phyloP scores from a whole-genome alignment of 1,139 yeast species.

The Taphrina communis region DNA sequence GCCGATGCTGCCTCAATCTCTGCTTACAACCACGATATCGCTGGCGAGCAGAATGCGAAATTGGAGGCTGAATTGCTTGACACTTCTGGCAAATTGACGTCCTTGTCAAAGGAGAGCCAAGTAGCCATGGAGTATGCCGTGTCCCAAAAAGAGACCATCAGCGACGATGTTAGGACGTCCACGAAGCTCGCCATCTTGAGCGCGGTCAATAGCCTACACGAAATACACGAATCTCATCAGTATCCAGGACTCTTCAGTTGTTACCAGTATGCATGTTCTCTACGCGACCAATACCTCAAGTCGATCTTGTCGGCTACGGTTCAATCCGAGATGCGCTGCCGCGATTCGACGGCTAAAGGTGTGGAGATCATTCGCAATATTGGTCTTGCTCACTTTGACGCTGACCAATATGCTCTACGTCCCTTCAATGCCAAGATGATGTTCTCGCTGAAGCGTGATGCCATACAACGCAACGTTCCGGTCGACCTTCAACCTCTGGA shows the following conservation, averaged over 20 bases:
- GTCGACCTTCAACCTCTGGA: conserved; percentile 22
- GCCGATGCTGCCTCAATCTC: conserved; percentile 69
- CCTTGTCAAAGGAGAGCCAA: conserved; percentile 13
- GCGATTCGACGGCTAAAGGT: conserved; percentile 21
- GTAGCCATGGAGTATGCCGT: conserved; percentile 14
- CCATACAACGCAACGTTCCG: conserved; percentile 28
- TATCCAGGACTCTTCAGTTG: conserved; percentile 27
- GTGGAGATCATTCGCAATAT: conserved; percentile 26
- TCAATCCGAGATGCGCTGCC: conserved; percentile 20
- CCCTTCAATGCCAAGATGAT: conserved; percentile 55
- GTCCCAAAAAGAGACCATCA: conserved; percentile 17
- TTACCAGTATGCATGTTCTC: conserved; percentile 12
- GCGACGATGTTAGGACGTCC: conserved; percentile 17
- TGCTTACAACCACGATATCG: conserved; percentile 63
- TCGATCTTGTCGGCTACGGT: conserved; percentile 20
- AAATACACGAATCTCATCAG: not conserved
- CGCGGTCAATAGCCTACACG: not conserved
- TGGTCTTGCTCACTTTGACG: conserved; percentile 30
- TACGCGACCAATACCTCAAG: conserved; percentile 24
- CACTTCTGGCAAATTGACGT: conserved; percentile 14
- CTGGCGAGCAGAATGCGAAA: conserved; percentile 59
- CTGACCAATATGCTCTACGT: conserved; percentile 12
- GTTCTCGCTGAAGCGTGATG: conserved; percentile 78
- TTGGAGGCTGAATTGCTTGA: conserved; percentile 51
- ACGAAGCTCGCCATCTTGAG: conserved; percentile 7